phyloP scores from a whole-genome alignment of 257 asterid genomes.

The Salvia splendens region DNA sequence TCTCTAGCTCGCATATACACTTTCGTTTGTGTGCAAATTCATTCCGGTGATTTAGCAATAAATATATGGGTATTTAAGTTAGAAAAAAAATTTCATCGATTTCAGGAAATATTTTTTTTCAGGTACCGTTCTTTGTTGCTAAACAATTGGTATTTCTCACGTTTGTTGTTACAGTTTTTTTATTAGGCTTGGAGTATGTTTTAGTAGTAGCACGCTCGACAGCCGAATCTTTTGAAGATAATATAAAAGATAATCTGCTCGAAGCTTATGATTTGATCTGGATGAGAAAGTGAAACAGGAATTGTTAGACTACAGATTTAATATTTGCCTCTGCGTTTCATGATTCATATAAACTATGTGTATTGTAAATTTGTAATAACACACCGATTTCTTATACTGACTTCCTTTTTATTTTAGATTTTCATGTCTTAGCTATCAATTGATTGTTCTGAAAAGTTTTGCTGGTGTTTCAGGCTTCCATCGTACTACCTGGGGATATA shows the following conservation, averaged over 20 bases:
- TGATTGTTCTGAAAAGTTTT: too few relatives aligned
- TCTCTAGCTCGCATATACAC: not conserved
- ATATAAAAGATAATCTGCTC: conserved; percentile 14
- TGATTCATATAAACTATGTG: not conserved
- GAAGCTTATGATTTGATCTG: conserved; percentile 40
- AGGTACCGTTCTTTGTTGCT: too few relatives aligned
- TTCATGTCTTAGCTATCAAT: too few relatives aligned
- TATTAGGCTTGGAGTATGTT: conserved; percentile 6
- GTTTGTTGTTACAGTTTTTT: too few relatives aligned
- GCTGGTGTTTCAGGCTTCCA: too few relatives aligned
- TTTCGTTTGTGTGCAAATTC: not conserved
- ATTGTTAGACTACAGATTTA: conserved; percentile 31
- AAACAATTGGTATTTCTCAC: too few relatives aligned
- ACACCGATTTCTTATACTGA: not conserved
- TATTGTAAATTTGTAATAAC: not conserved
- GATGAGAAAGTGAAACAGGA: conserved; percentile 37
- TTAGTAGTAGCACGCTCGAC: conserved; percentile 33
- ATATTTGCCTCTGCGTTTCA: conserved; percentile 19
- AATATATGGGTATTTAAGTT: not conserved
- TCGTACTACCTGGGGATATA: too few relatives aligned
- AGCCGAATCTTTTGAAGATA: conserved; percentile 31
- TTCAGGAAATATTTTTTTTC: too few relatives aligned
- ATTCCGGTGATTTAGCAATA: not conserved
- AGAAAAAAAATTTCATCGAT: too few relatives aligned
- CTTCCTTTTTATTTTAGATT: not conserved